These are phyloP conservation scores for Salix caprea DNA, from an alignment of 345 rosid genomes.

Conservation along the genomic window DNA sequence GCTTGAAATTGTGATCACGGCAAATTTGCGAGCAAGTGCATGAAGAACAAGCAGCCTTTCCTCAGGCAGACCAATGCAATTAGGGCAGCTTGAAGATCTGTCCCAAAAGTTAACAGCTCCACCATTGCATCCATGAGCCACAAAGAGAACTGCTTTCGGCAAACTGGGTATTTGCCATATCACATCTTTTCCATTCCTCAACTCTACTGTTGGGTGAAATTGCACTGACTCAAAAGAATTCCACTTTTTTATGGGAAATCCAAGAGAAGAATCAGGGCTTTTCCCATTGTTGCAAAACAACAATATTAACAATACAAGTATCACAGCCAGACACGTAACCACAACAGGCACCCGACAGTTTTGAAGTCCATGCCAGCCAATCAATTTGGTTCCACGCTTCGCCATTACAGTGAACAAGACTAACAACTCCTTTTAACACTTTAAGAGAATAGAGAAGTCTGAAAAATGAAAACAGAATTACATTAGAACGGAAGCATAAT, in stretches of 20 bases:
- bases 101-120: constrained; percentile 87
- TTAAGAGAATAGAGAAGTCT: background rate
- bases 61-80: constrained; percentile 80
- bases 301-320: constrained; percentile 29
- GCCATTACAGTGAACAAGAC: constrained; percentile 42
- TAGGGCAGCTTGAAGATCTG: constrained; percentile 51
- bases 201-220: constrained; percentile 49
- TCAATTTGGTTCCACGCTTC: constrained; percentile 49
- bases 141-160: constrained; percentile 73
- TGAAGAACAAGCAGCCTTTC: constrained; percentile 59
- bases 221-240: constrained; percentile 33
- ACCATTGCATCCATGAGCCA: constrained; percentile 87
- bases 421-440: background rate
- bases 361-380: constrained; percentile 38
- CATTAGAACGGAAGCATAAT: background rate
- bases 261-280: constrained; percentile 23
- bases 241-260: constrained; percentile 27
- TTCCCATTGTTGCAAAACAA: constrained; percentile 22
- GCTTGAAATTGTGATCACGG: constrained; percentile 71
- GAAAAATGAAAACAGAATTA: background rate
- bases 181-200: constrained; percentile 63
- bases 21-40: constrained; percentile 55
- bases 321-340: constrained; percentile 26
- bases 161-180: constrained; percentile 76
- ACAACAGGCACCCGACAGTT: constrained; percentile 19